Conservation (phyloP, 805 yeast genomes). For the Maudiozyma barnettii region DNA sequence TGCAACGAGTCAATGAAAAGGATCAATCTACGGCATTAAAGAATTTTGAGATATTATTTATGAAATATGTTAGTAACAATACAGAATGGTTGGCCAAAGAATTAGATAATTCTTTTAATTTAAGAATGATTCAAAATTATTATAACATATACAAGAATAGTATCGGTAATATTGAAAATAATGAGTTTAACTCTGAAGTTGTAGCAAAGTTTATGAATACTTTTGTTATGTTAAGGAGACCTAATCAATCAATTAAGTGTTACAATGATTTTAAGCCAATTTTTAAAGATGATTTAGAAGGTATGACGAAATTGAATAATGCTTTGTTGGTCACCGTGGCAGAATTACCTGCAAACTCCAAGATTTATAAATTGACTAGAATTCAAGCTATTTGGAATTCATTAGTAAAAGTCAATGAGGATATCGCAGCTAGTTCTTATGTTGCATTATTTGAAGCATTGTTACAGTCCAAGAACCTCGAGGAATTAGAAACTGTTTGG, state of each 20-base stretch:
- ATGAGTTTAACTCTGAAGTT: conserved; percentile 8
- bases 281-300: conserved; percentile 1
- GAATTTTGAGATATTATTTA: conserved; percentile 6
- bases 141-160: not conserved
- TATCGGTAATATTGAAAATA: not conserved
- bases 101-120: conserved; percentile 9
- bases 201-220: conserved; percentile 19
- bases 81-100: conserved; percentile 7
- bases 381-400: conserved; percentile 28
- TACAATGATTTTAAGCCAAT: conserved; percentile 15
- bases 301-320: conserved; percentile 9
- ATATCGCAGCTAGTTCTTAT: conserved; percentile 13
- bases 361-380: conserved; percentile 13
- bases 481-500: conserved; percentile 18
- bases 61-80: conserved; percentile 7
- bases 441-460: conserved; percentile 18
- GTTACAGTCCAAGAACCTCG: conserved; percentile 11
- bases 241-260: conserved; percentile 14
- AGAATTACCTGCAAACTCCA: conserved; percentile 7
- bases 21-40: not conserved
- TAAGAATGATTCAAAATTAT: not conserved
- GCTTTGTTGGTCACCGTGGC: conserved; percentile 19
- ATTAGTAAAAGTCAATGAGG: conserved; percentile 10
- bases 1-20: not conserved
- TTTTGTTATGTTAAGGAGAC: conserved; percentile 12